Conservation (phyloP, 164 flowering plant species). For the Liriodendron chinense region DNA sequence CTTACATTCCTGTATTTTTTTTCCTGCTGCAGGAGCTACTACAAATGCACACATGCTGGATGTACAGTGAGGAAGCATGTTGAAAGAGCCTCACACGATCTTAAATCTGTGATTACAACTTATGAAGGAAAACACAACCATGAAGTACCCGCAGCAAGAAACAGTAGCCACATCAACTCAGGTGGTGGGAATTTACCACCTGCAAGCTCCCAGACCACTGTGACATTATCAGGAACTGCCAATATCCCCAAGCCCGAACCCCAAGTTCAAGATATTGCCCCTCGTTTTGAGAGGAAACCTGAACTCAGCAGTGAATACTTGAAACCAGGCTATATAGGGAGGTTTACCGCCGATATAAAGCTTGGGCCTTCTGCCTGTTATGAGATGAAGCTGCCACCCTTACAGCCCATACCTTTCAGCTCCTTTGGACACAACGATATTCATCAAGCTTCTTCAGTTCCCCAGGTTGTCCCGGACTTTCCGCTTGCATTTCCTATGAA, state of each 20-base stretch:
- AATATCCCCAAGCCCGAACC: slow-evolving; percentile 44
- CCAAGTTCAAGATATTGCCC: slow-evolving; percentile 40
- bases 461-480: slow-evolving; percentile 34
- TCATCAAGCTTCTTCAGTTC: slow-evolving; percentile 21
- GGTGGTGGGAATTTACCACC: slow-evolving; percentile 22
- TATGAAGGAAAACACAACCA: slow-evolving; percentile 93
- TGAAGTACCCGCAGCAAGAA: slow-evolving; percentile 82
- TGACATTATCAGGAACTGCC: slow-evolving; percentile 32
- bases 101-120: slow-evolving; percentile 67
- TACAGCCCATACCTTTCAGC: slow-evolving; percentile 38
- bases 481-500: slow-evolving; percentile 38
- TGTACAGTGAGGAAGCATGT: slow-evolving; percentile 81
- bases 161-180: slow-evolving; percentile 42
- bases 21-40: slow-evolving; percentile 64
- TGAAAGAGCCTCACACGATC: slow-evolving; percentile 72
- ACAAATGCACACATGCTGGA: slow-evolving; percentile 84
- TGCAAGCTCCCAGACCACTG: slow-evolving; percentile 24
- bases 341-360: slow-evolving; percentile 36
- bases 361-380: slow-evolving; percentile 43
- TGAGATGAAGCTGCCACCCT: slow-evolving; percentile 49
- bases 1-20: background rate
- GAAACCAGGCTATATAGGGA: slow-evolving; percentile 35
- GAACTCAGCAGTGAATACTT: slow-evolving; percentile 31
- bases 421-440: slow-evolving; percentile 32
- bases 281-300: slow-evolving; percentile 46